Evolutionary conservation across 2,329 filamentous ascomycete species (phyloP), one percentile per base, ranked within the genome.

Genomic region (Scedosporium aurantiacum): DNA sequence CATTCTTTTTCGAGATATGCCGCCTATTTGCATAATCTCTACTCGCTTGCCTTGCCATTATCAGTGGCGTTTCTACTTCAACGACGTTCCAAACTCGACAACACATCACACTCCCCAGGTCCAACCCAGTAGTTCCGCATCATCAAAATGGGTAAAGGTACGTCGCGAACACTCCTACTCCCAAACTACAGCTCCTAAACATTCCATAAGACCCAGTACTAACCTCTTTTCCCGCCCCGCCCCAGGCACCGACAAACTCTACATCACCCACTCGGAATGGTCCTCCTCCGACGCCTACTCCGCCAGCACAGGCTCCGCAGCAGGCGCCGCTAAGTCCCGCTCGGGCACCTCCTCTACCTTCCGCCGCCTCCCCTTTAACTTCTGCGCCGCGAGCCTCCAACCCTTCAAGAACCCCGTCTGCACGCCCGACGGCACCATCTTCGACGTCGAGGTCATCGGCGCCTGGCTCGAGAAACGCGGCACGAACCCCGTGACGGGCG

Each of bases 181-280:
- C 37, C 18, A 12, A 40, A 32, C 32, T 43, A 10, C 16, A n/a
- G 5, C 3, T 10, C 25, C 25, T 4, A 12, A 2, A 37, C 10
- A 8, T 12, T 14, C 32, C 32, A 37, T 4, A 37, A 37, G 10
- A 12, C 8, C 10, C 2, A n/a, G 23, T 32, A 28, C 28, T 61
- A 62, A 60, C 55, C 32, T 27, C 47, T 21, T 27, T 23, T 7
- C 50, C n/a, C n/a, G 10, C 8, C 2, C 32, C n/a, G n/a, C n/a
- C 21, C 41, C 47, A 66, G 76, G 76, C 65, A 78, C 76, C 10
- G 76, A 78, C 65, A 78, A 78, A 63, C 72, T 78, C 64, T 78
- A 77, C 62, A 99, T 99, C 70, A 99, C 94, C 61, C 95, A 99
- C 77, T 95, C 90, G 47, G 94, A 99, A 80, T 99, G 94, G 94